These are phyloP conservation scores for Apiotrichum mycotoxinovorans DNA, from an alignment of 1,284 basidiomycete species.

Conservation along the genomic window DNA sequence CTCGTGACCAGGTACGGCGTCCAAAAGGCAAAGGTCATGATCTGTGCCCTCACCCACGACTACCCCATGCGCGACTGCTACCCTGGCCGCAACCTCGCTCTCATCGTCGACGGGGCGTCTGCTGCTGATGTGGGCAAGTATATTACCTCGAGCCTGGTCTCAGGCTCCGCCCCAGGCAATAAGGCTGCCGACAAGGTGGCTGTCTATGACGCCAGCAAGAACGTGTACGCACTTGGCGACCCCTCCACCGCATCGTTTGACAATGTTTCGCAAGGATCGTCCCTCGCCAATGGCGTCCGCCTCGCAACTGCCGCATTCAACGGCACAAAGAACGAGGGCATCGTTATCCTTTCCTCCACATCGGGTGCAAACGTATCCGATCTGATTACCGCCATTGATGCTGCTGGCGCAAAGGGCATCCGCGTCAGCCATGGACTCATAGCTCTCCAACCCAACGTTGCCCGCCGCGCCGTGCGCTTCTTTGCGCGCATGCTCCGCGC, in stretches of 20 bases:
- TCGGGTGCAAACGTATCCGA: neutral
- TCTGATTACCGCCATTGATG: neutral
- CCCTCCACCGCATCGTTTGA: neutral
- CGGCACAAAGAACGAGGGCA: slow-evolving; percentile 3
- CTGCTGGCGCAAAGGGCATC: neutral
- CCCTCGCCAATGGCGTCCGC: neutral
- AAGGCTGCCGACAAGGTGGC: neutral
- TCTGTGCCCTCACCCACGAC: slow-evolving; percentile 9
- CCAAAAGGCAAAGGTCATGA: neutral
- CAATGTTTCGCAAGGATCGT: neutral
- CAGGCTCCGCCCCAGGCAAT: neutral
- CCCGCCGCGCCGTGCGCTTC: slow-evolving; percentile 3
- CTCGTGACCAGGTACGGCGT: neutral
- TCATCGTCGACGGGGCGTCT: neutral
- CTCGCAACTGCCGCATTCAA: neutral
- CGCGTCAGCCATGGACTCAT: slow-evolving; percentile 1
- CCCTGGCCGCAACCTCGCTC: neutral
- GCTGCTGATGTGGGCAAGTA: neutral
- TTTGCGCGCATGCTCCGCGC: neutral
- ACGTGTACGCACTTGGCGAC: neutral
- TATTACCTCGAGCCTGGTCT: neutral
- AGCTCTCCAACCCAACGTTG: neutral
- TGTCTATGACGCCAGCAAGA: neutral
- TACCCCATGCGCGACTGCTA: slow-evolving; percentile 4
- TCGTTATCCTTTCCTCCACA: neutral